phyloP scores from a whole-genome alignment of 345 rosid genomes.

The Rhodomyrtus tomentosa region DNA sequence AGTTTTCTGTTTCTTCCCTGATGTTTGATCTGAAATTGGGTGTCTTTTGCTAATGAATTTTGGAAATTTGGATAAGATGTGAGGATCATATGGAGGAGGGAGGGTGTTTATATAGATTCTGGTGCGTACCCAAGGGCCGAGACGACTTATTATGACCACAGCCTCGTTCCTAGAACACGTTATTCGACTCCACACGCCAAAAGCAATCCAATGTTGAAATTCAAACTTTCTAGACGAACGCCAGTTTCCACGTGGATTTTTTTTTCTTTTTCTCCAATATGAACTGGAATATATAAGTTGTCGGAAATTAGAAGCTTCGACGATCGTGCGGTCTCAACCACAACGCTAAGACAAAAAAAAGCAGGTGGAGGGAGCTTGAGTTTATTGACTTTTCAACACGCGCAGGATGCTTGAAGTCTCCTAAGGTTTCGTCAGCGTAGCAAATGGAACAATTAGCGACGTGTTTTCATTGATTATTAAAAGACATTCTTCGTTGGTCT shows the following conservation, averaged over 20 bases:
- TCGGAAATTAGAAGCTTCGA: neutral
- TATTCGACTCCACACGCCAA: neutral
- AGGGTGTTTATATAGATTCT: neutral
- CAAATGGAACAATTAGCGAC: neutral
- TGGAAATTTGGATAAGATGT: neutral
- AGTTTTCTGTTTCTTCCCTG: neutral
- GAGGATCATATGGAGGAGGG: neutral
- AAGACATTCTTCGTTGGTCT: neutral
- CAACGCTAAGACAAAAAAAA: neutral
- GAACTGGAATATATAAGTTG: neutral
- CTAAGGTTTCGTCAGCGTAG: neutral
- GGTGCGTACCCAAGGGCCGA: neutral
- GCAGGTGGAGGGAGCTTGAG: neutral
- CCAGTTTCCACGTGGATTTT: neutral
- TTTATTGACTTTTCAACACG: neutral
- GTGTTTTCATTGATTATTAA: neutral
- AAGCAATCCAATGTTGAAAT: neutral
- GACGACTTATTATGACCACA: neutral
- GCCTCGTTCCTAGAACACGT: neutral
- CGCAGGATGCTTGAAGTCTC: neutral
- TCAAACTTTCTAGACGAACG: neutral
- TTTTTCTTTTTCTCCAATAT: neutral
- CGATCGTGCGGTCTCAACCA: neutral
- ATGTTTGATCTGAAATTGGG: neutral
- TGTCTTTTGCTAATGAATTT: neutral